These are phyloP conservation scores for Pelargonium cotyledonis DNA, from an alignment of 441 rosid genomes.

Conservation along the genomic window DNA sequence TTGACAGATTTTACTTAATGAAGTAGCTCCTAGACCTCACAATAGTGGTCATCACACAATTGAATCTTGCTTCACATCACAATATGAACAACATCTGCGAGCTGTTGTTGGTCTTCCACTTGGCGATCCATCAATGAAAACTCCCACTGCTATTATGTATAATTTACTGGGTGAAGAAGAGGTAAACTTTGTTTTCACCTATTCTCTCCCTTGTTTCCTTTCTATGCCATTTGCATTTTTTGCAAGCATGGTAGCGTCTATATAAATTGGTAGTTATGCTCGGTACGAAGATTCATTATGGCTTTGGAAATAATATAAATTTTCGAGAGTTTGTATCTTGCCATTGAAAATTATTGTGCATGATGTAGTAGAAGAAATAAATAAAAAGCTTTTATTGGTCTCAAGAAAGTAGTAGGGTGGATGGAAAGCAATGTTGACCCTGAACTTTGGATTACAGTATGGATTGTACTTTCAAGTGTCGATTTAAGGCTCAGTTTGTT, in stretches of 20 bases:
- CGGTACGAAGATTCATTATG: not conserved
- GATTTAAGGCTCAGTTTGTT: not conserved
- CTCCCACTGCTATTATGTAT: constrained; percentile 84
- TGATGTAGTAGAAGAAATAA: constrained; percentile 1
- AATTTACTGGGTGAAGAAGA: constrained; percentile 87
- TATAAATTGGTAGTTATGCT: not conserved
- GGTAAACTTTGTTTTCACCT: constrained; percentile 28
- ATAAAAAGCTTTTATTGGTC: not conserved
- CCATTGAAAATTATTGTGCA: not conserved
- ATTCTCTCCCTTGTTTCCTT: not conserved
- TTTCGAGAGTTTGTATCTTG: not conserved
- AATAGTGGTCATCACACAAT: constrained; percentile 98
- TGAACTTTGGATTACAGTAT: not conserved
- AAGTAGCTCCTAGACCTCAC: constrained; percentile 97
- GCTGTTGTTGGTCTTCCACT: constrained; percentile 94
- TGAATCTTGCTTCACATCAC: constrained; percentile 90
- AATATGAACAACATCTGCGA: constrained; percentile 84
- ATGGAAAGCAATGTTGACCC: too few relatives aligned
- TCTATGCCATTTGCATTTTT: not conserved
- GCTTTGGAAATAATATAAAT: not conserved
- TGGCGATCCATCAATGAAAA: constrained; percentile 95
- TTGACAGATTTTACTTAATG: constrained; percentile 71
- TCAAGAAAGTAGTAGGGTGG: too few relatives aligned
- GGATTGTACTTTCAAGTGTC: not conserved
- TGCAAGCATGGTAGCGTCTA: not conserved